These are phyloP conservation scores for Yamadazyma sp. DNA, from an alignment of 1,139 yeast genomes.

Conservation along the genomic window DNA sequence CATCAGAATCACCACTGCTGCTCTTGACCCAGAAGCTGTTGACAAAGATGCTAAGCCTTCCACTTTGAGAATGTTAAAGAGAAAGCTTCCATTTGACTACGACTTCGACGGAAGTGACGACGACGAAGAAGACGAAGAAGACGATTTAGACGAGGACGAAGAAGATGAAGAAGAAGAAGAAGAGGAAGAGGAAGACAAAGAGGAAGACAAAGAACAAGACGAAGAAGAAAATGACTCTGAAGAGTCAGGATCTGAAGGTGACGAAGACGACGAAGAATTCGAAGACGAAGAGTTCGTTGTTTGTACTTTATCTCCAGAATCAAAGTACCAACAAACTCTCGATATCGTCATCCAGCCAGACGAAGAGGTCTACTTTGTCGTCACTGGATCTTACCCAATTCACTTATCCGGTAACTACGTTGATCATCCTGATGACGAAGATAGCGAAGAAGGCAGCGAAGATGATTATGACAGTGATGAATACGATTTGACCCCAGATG, in stretches of 20 bases:
- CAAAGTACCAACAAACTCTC: slow-evolving; percentile 83
- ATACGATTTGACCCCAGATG: slow-evolving; percentile 88
- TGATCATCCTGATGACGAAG: slow-evolving; percentile 87
- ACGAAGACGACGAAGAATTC: slow-evolving; percentile 52
- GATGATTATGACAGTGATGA: slow-evolving; percentile 66
- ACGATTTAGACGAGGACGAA: slow-evolving; percentile 33
- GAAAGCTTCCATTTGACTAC: slow-evolving; percentile 52
- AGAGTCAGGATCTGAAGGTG: slow-evolving; percentile 54
- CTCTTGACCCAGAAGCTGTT: slow-evolving; percentile 83
- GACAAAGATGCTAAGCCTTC: slow-evolving; percentile 85
- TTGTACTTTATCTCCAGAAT: slow-evolving; percentile 87
- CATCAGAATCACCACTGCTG: slow-evolving; percentile 90
- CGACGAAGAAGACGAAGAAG: slow-evolving; percentile 50
- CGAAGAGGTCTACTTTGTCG: slow-evolving; percentile 92
- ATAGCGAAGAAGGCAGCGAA: slow-evolving; percentile 42
- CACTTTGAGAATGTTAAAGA: slow-evolving; percentile 84
- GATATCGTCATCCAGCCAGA: slow-evolving; percentile 90
- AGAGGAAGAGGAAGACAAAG: slow-evolving; percentile 35
- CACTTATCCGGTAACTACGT: slow-evolving; percentile 94
- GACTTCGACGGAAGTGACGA: slow-evolving; percentile 50
- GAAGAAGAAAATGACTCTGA: slow-evolving; percentile 8
- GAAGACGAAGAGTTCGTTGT: slow-evolving; percentile 75
- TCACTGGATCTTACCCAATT: slow-evolving; percentile 91
- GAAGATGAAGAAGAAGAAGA: slow-evolving; percentile 22
- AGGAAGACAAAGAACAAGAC: slow-evolving; percentile 57